A percentile compares a stretch with the other conserved stretches of the same genome.
phyloP scores from a whole-genome alignment of 2,329 filamentous ascomycete genomes.

The Coleophoma eucalyptorum region DNA sequence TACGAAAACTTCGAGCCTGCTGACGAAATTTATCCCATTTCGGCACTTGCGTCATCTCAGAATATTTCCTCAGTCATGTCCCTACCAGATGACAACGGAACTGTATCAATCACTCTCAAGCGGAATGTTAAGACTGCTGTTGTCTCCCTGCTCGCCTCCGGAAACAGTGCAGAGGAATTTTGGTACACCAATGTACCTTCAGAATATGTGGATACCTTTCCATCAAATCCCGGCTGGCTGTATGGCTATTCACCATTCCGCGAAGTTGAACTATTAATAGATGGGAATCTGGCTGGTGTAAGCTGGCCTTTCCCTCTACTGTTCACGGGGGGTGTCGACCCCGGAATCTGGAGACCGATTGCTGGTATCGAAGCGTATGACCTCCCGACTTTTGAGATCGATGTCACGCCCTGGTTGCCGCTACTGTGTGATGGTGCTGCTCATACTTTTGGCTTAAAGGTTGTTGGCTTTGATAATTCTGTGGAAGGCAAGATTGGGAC shows the following conservation, averaged over 20 bases:
- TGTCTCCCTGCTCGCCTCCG: slow-evolving; percentile 68
- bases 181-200: slow-evolving; percentile 76
- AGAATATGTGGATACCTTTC: slow-evolving; percentile 54
- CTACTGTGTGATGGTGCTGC: slow-evolving; percentile 57
- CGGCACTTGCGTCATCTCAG: slow-evolving; percentile 31
- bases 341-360: slow-evolving; percentile 69
- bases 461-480: slow-evolving; percentile 54
- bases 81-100: slow-evolving; percentile 48
- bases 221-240: slow-evolving; percentile 37
- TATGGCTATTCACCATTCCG: slow-evolving; percentile 68
- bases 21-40: slow-evolving; percentile 61
- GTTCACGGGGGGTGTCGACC: slow-evolving; percentile 73
- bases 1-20: slow-evolving; percentile 35
- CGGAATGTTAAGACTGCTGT: slow-evolving; percentile 62
- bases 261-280: slow-evolving; percentile 71
- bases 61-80: slow-evolving; percentile 52
- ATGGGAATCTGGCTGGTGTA: slow-evolving; percentile 65
- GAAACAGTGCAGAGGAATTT: slow-evolving; percentile 72
- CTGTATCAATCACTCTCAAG: slow-evolving; percentile 47
- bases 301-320: slow-evolving; percentile 76
- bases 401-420: slow-evolving; percentile 70
- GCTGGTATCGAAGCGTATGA: slow-evolving; percentile 76
- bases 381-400: slow-evolving; percentile 71
- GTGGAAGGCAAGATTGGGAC: slow-evolving; percentile 38
- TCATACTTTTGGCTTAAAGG: slow-evolving; percentile 62